Base-by-base conservation (phyloP, 2,329 filamentous ascomycete genomes). In the Exserohilum rostratum region DNA sequence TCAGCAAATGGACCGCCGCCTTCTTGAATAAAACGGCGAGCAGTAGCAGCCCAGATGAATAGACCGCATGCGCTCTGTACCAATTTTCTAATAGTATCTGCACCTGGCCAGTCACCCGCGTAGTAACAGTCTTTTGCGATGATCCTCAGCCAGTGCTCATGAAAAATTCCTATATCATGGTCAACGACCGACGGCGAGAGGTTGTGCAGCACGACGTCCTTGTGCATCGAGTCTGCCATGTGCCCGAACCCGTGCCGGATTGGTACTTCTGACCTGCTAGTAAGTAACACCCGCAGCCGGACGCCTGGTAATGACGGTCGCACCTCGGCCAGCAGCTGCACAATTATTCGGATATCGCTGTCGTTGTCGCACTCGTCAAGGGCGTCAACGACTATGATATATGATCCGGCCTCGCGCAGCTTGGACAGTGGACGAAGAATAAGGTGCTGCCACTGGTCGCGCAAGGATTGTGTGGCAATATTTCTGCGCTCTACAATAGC, bases 341-440 rank as follows among this genome's bases (percentile, higher is more conserved):
- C 27, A 15, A 65, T 65, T 1, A 46, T 48, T 6, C 39, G 35
- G 42, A 62, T 43, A 11, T 62, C 31, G 39, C 46, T 46, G 11
- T 62, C 57, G 31, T 53, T 22, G 9, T 71, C 66, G 49, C 71
- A 74, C 47, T 74, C 70, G 49, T 73, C 70, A 5, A 75, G 63
- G 2, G 72, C 71, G 58, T 75, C 61, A 11, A 64, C 38, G 4
- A 66, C 59, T 17, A 66, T 3, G 20, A 66, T 17, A 3, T 29
- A 29, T 7, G 27, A 13, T 15, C 6, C n/a, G 13, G 13, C 7
- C 20, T 42, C 22, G 27, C 20, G 6, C 12, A 55, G 39, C 33
- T 46, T 55, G 3, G 45, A 46, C 34, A 58, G 48, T 27, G 64
- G 62, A 27, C 51, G 1, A n/a, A 58, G 27, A 5, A 68, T 33